phyloP scores from a whole-genome alignment of 441 rosid genomes.

The Melastoma candidum region DNA sequence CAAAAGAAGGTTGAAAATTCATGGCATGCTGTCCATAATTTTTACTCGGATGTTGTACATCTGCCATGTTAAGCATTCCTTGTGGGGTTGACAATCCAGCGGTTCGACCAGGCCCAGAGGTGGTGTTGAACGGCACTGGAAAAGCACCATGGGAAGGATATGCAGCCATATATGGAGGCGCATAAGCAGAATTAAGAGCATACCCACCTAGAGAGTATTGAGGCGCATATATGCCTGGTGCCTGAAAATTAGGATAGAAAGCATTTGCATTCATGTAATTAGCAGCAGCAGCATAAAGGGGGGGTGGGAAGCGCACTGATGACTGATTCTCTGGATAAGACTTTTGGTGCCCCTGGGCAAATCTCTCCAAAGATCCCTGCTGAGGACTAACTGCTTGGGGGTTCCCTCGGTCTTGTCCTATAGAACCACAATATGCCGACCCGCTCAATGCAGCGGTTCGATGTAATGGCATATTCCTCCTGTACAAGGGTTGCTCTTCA shows the following conservation, averaged over 20 bases:
- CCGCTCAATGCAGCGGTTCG: conserved; percentile 36
- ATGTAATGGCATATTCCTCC: conserved; percentile 36
- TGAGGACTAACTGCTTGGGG: conserved; percentile 36
- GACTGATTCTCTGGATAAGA: conserved; percentile 39
- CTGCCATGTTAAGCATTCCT: conserved; percentile 22
- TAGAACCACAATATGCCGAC: conserved; percentile 30
- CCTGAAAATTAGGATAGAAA: conserved; percentile 50
- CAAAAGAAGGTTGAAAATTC: conserved; percentile 31
- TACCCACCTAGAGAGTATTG: conserved; percentile 45
- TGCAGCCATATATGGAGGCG: conserved; percentile 41
- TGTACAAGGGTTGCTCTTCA: conserved; percentile 51
- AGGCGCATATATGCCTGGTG: conserved; percentile 44
- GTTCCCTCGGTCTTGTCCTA: conserved; percentile 23
- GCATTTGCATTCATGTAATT: conserved; percentile 53
- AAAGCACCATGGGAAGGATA: conserved; percentile 44
- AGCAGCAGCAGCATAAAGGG: conserved; percentile 40
- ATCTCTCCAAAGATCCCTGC: conserved; percentile 24
- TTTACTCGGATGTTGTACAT: conserved; percentile 28
- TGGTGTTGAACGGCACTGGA: conserved; percentile 41
- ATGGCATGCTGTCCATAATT: conserved; percentile 40
- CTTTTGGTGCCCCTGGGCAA: conserved; percentile 28
- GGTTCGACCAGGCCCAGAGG: conserved; percentile 31
- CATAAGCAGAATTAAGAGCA: conserved; percentile 19
- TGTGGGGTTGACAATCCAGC: conserved; percentile 38
- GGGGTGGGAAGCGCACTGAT: conserved; percentile 34